Evolutionary conservation across 1,284 basidiomycete species (phyloP), one percentile per base, ranked within the genome.

Genomic region (Rugosomyces carneus): DNA sequence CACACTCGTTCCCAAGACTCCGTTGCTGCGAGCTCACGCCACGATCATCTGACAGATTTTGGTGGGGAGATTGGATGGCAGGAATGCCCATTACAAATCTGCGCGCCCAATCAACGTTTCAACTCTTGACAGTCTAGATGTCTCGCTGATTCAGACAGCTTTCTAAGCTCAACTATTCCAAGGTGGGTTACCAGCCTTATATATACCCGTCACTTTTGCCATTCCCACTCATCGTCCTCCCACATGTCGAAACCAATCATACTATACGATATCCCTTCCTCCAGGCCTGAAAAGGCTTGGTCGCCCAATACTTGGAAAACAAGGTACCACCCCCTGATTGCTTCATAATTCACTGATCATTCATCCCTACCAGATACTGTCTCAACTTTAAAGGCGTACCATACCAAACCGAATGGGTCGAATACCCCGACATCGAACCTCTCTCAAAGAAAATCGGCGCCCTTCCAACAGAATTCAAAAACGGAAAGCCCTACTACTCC

Each of bases 351-450:
- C 1, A 6, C 19, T 18, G 5, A 5, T 13, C 24, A 11, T n/a
- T 7, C 10, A 15, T 24, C 13, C 13, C 37, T 40, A 29, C 40
- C 34, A 32, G 61, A 37, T 62, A 58, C 26, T 46, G 48, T 6
- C 56, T 71, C 15, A 68, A 69, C 49, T 68, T 57, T 56, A 71
- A 70, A 46, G 54, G 57, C 9, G 42, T 70, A 4, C 49, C 61
- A 2, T 69, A 65, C 54, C 56, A 55, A 37, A 70, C 65, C 23
- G 60, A 56, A 10, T 69, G 65, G 63, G 41, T 69, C 18, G 63
- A 65, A 32, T 66, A 62, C 41, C 63, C 62, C 6, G 66, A 70
- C 26, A 63, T 70, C 48, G 59, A 61, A 39, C 47, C 51, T 2
- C 43, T 56, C 4, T 57, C 58, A 48, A 59, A 60, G 37, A 51